Conservation (phyloP, 2,329 filamentous ascomycete species). For the Colletotrichum noveboracense region DNA sequence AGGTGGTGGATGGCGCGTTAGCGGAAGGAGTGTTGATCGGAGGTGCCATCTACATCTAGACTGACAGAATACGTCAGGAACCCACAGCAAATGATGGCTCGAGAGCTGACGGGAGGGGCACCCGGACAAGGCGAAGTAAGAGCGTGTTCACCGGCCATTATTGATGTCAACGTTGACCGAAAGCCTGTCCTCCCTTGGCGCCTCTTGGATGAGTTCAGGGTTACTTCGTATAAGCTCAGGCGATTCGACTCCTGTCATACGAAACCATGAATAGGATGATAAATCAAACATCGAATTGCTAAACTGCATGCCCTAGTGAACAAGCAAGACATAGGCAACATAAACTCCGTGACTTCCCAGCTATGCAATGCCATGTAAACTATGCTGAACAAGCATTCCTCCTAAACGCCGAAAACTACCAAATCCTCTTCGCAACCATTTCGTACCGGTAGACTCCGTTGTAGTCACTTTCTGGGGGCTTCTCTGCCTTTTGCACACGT, state of each 20-base stretch:
- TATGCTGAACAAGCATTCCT: neutral
- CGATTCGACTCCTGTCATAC: neutral
- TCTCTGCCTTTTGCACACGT: slow-evolving; percentile 62
- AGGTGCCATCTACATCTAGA: neutral
- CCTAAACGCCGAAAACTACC: slow-evolving; percentile 56
- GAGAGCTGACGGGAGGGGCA: neutral
- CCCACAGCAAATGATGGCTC: neutral
- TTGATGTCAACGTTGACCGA: neutral
- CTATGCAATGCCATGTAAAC: neutral
- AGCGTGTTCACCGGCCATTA: neutral
- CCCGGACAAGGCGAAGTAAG: neutral
- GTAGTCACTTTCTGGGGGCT: slow-evolving; percentile 53
- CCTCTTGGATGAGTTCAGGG: neutral
- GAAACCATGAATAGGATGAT: neutral
- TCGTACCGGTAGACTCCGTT: slow-evolving; percentile 81
- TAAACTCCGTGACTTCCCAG: neutral
- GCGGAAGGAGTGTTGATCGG: neutral
- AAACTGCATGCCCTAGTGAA: neutral
- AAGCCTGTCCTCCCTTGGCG: neutral
- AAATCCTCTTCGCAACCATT: slow-evolving; percentile 97
- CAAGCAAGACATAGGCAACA: neutral
- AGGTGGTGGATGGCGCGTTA: neutral
- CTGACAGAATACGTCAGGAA: neutral
- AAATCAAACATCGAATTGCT: neutral
- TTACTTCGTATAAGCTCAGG: neutral